These are phyloP conservation scores for Cyathus striatus DNA, from an alignment of 768 basidiomycete species.

Conservation along the genomic window DNA sequence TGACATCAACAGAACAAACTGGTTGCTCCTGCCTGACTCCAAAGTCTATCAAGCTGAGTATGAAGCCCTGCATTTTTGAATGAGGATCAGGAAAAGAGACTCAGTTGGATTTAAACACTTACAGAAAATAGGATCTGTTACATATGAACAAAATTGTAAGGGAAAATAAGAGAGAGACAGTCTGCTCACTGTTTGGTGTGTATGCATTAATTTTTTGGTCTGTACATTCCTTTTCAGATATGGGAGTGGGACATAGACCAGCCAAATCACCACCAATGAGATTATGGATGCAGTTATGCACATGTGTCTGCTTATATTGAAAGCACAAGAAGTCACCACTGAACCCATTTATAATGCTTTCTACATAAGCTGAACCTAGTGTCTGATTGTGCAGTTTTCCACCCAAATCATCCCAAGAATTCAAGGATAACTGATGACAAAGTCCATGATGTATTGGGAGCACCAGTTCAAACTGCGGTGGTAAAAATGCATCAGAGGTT, in stretches of 20 bases:
- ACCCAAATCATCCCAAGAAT: slow-evolving; percentile 2
- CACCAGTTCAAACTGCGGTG: slow-evolving; percentile 1
- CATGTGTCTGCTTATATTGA: slow-evolving; percentile 6
- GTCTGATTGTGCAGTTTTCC: slow-evolving; percentile 2
- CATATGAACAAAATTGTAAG: neutral
- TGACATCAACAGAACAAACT: neutral
- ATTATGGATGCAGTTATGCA: slow-evolving; percentile 9
- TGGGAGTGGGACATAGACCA: slow-evolving; percentile 6
- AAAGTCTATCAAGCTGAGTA: neutral
- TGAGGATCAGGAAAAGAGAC: neutral
- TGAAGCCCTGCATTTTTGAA: neutral
- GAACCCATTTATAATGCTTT: neutral
- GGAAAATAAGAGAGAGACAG: neutral
- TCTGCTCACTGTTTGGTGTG: neutral
- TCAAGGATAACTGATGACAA: slow-evolving; percentile 7
- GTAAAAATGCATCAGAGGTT: neutral
- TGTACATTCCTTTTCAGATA: neutral
- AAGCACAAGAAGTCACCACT: slow-evolving; percentile 8
- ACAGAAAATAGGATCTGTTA: slow-evolving; percentile 10
- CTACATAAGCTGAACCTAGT: slow-evolving; percentile 1
- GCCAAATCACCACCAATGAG: slow-evolving; percentile 10
- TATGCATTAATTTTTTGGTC: no score
- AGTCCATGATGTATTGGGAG: slow-evolving; percentile 9
- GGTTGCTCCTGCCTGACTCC: no score
- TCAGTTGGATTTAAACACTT: neutral